Percentiles rank a stretch among this genome's conserved stretches.
These are phyloP conservation scores for Capsicum rhomboideum DNA, from an alignment of 257 asterid genomes.

Conservation along the genomic window DNA sequence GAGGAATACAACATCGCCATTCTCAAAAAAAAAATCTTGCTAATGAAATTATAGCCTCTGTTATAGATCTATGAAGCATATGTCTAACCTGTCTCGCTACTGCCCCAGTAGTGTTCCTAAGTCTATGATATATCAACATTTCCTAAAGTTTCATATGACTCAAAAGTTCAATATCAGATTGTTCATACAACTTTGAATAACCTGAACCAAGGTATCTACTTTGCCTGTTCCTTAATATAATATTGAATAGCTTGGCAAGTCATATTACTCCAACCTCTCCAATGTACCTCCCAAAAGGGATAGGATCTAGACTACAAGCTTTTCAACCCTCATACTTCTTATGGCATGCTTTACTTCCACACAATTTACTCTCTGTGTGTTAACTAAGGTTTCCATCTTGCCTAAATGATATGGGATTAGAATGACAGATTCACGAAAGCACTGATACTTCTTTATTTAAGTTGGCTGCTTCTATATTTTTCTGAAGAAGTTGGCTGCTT, in stretches of 20 bases:
- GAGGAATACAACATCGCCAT: not conserved
- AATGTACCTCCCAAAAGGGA: not conserved
- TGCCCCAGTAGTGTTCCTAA: not conserved
- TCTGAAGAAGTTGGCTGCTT: not conserved
- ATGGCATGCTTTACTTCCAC: not conserved
- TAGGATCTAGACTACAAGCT: not conserved
- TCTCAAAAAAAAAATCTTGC: not conserved
- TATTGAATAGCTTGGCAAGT: not conserved
- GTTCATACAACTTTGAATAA: not conserved
- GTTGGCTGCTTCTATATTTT: not conserved
- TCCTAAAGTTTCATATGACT: not conserved
- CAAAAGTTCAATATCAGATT: not conserved
- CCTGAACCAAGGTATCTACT: not conserved
- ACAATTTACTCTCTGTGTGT: not conserved
- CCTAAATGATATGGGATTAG: not conserved
- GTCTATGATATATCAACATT: not conserved
- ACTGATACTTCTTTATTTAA: not conserved
- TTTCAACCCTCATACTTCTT: not conserved
- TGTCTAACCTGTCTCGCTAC: not conserved
- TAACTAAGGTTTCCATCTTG: not conserved
- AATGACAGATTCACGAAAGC: not conserved
- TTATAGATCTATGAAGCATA: not conserved
- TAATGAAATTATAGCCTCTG: not conserved
- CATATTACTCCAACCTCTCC: not conserved
- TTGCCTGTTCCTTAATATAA: not conserved